Conservation (phyloP, 2,329 filamentous ascomycete genomes). For the Penicillium sp. region DNA sequence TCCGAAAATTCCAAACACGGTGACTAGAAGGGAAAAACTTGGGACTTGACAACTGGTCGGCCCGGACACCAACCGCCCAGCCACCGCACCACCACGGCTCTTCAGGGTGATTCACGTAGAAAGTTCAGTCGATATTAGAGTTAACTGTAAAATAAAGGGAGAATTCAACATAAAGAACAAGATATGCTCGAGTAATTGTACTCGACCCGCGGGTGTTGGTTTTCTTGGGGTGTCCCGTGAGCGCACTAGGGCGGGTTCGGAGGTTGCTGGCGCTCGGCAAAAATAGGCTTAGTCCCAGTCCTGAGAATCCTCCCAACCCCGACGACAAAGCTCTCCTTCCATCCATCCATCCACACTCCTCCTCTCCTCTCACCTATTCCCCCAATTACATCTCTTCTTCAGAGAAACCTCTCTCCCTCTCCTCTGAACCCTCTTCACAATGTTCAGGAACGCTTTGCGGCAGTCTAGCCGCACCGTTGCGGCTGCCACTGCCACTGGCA, state of each 20-base stretch:
- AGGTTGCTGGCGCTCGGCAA: slow-evolving; percentile 43
- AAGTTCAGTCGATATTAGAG: background rate
- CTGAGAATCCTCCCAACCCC: slow-evolving; percentile 47
- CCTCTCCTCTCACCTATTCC: slow-evolving; percentile 44
- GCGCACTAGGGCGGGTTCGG: slow-evolving; percentile 46
- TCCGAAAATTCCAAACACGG: slow-evolving; percentile 36
- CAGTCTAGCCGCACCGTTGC: slow-evolving; percentile 94
- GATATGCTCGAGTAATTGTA: background rate
- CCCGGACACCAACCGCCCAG: slow-evolving; percentile 19
- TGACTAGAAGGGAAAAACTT: slow-evolving; percentile 29
- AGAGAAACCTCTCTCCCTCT: slow-evolving; percentile 49
- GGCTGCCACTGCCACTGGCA: slow-evolving; percentile 88
- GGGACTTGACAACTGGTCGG: slow-evolving; percentile 33
- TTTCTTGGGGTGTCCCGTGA: slow-evolving; percentile 30
- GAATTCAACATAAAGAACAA: background rate
- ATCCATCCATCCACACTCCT: slow-evolving; percentile 50
- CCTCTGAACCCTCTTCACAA: slow-evolving; percentile 60
- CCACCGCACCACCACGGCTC: slow-evolving; percentile 1
- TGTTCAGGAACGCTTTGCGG: slow-evolving; percentile 98
- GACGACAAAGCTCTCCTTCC: slow-evolving; percentile 49
- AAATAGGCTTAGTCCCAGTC: slow-evolving; percentile 45
- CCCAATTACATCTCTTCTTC: slow-evolving; percentile 49
- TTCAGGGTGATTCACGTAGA: background rate
- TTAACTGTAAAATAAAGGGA: slow-evolving; percentile 8
- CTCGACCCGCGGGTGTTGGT: background rate